Conservation (phyloP, 2,329 filamentous ascomycete species). For the Monosporascus cannonballus region DNA sequence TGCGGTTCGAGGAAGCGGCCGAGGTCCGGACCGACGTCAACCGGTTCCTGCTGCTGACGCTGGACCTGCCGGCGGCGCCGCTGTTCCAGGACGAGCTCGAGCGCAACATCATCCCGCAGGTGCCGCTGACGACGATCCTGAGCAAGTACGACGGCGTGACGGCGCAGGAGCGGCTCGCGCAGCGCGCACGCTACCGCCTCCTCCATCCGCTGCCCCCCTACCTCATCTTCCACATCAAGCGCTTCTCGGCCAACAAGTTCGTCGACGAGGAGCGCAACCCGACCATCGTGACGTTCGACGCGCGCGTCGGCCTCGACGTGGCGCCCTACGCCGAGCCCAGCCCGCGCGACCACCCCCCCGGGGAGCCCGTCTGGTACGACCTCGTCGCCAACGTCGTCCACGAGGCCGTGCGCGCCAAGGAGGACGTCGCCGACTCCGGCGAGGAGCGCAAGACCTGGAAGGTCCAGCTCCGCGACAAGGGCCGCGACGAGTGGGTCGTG, state of each 20-base stretch:
- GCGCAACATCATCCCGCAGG: slow-evolving; percentile 92
- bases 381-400: slow-evolving; percentile 91
- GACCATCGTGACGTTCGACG: slow-evolving; percentile 95
- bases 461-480: slow-evolving; percentile 79
- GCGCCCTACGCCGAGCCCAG: slow-evolving; percentile 88
- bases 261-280: slow-evolving; percentile 94
- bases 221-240: slow-evolving; percentile 91
- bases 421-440: slow-evolving; percentile 83
- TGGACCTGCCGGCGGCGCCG: slow-evolving; percentile 86
- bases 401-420: slow-evolving; percentile 70
- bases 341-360: slow-evolving; percentile 59
- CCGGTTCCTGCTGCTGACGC: slow-evolving; percentile 85
- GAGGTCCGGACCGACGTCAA: slow-evolving; percentile 69
- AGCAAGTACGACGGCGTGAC: slow-evolving; percentile 87
- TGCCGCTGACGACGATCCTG: slow-evolving; percentile 75
- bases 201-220: slow-evolving; percentile 87
- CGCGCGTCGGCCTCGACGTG: slow-evolving; percentile 73
- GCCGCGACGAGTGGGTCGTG: slow-evolving; percentile 81
- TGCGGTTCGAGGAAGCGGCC: slow-evolving; percentile 89
- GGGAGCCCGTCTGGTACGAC: slow-evolving; percentile 90
- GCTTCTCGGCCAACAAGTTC: slow-evolving; percentile 95
- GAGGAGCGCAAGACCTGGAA: slow-evolving; percentile 91
- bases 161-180: slow-evolving; percentile 82
- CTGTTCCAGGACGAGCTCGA: slow-evolving; percentile 94
- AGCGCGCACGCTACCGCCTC: slow-evolving; percentile 82